These are phyloP conservation scores for Fusarium humuli DNA, from an alignment of 2,329 filamentous ascomycete species.

Conservation along the genomic window DNA sequence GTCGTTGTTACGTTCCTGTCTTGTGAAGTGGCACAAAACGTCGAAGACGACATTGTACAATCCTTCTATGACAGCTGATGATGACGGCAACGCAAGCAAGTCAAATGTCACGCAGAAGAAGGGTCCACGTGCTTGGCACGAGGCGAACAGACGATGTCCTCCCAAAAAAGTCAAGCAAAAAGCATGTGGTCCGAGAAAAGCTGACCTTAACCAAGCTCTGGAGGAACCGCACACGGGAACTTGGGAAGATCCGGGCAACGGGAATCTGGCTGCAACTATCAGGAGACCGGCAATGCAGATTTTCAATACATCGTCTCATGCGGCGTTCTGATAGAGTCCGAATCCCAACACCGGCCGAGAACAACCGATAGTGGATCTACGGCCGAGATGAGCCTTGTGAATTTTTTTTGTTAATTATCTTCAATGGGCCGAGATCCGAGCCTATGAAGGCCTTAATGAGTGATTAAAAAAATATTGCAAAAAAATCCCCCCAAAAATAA, in stretches of 20 bases:
- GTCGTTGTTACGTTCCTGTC: background rate
- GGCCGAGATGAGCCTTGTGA: slow-evolving; percentile 2
- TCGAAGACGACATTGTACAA: background rate
- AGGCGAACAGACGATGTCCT: slow-evolving; percentile 8
- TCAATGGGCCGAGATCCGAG: slow-evolving; percentile 11
- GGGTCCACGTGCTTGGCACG: slow-evolving; percentile 23
- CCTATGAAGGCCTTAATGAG: slow-evolving; percentile 8
- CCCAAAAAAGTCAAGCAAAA: background rate
- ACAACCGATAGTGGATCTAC: slow-evolving; percentile 40
- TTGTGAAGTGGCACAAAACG: background rate
- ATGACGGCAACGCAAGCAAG: slow-evolving; percentile 4
- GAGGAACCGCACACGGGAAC: slow-evolving; percentile 3
- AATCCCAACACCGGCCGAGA: slow-evolving; percentile 41
- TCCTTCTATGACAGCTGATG: background rate
- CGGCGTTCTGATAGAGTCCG: slow-evolving; percentile 24
- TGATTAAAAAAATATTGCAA: slow-evolving; percentile 14
- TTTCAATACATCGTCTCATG: slow-evolving; percentile 35
- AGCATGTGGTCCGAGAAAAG: slow-evolving; percentile 1
- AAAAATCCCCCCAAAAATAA: background rate
- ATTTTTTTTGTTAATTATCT: background rate
- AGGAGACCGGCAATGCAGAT: slow-evolving; percentile 31
- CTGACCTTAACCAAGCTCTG: slow-evolving; percentile 1
- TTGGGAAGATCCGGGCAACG: slow-evolving; percentile 32
- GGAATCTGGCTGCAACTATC: slow-evolving; percentile 13
- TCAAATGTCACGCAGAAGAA: slow-evolving; percentile 28